Conservation (phyloP, 2,329 filamentous ascomycete genomes). For the Teratosphaeriaceae sp. region DNA sequence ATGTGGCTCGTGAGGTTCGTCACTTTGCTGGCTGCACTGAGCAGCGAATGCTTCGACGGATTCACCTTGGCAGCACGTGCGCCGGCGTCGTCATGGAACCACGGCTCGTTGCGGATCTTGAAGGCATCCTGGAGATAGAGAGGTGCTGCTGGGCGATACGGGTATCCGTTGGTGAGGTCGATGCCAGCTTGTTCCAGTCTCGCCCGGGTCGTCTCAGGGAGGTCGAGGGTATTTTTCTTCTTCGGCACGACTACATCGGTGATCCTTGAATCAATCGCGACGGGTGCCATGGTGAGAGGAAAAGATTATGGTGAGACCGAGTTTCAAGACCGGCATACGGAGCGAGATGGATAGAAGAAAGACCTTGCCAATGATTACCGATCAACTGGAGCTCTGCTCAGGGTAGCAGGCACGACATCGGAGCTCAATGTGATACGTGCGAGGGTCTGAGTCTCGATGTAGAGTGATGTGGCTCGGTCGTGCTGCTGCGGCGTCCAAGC, state of each 20-base stretch:
- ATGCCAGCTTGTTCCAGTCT: conserved; percentile 62
- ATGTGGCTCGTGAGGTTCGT: conserved; percentile 56
- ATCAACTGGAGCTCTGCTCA: too few species aligned
- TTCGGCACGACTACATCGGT: conserved; percentile 55
- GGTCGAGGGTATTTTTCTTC: conserved; percentile 58
- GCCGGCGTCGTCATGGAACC: conserved; percentile 53
- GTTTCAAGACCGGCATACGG: too few species aligned
- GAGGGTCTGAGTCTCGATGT: too few species aligned
- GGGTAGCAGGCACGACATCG: too few species aligned
- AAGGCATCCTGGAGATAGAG: conserved; percentile 64
- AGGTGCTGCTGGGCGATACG: conserved; percentile 60
- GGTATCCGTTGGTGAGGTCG: conserved; percentile 64
- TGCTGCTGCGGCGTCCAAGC: too few species aligned
- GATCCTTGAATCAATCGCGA: conserved; percentile 36
- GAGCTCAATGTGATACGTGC: too few species aligned
- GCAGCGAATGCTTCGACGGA: conserved; percentile 54
- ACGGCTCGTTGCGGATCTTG: conserved; percentile 49
- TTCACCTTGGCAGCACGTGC: conserved; percentile 49
- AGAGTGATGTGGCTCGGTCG: too few species aligned
- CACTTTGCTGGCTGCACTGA: conserved; percentile 57
- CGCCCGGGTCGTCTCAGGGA: conserved; percentile 51
- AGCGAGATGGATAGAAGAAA: too few species aligned
- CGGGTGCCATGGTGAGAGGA: conserved; percentile 6
- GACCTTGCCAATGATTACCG: too few species aligned
- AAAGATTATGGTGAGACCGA: too few species aligned